Evolutionary conservation across 176 grass and related monocot species (phyloP).

Genomic region (Oryza nivara): DNA sequence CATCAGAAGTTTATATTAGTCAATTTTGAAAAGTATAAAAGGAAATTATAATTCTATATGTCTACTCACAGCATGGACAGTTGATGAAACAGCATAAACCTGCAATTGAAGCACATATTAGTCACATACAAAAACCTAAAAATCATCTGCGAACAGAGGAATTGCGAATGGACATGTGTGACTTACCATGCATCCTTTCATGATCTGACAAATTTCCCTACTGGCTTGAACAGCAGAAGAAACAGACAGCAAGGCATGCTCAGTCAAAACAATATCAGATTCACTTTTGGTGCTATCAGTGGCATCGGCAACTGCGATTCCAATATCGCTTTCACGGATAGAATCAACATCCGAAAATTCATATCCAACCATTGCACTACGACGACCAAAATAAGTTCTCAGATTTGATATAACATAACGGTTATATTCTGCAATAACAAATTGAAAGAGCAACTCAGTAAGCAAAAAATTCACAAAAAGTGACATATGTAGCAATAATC

Average conservation of each 20-base stretch:
- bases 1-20: no score
- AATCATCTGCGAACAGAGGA: neutral
- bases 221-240: slow-evolving; percentile 17
- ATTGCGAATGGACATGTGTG: neutral
- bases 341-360: slow-evolving; percentile 22
- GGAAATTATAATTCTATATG: no score
- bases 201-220: slow-evolving; percentile 21
- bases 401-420: neutral
- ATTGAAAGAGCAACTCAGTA: slow-evolving; percentile 11
- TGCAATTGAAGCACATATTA: slow-evolving; percentile 4
- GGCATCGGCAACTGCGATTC: slow-evolving; percentile 28
- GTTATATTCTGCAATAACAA: neutral
- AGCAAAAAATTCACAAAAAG: no score
- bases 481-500: no score
- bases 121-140: neutral
- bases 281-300: slow-evolving; percentile 35
- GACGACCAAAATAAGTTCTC: neutral
- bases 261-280: slow-evolving; percentile 31
- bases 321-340: slow-evolving; percentile 14
- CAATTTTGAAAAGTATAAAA: no score
- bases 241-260: neutral
- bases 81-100: slow-evolving; percentile 29
- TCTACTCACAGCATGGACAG: slow-evolving; percentile 28
- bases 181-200: slow-evolving; percentile 31
- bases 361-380: slow-evolving; percentile 29